Percentiles rank a stretch among this genome's conserved stretches.
These are phyloP conservation scores for Acanthamoeba quina DNA, from an alignment of 208 protist species.

Conservation along the genomic window DNA sequence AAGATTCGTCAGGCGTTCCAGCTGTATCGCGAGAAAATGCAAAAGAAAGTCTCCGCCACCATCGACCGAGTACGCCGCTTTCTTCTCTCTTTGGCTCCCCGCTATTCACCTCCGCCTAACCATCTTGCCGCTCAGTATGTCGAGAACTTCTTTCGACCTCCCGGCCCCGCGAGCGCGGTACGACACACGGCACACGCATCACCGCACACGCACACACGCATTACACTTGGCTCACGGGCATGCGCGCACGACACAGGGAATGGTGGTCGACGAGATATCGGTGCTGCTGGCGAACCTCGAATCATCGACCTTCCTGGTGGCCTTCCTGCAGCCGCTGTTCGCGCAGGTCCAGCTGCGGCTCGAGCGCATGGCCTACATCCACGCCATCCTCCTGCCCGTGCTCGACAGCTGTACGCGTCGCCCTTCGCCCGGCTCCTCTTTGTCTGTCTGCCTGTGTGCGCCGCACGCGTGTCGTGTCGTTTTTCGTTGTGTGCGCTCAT, in stretches of 20 bases:
- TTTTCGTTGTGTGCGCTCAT: no score
- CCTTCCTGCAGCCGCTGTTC: conserved; percentile 41
- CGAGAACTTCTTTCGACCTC: neutral
- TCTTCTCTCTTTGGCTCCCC: neutral
- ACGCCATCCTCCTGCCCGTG: conserved; percentile 46
- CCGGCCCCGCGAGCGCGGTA: neutral
- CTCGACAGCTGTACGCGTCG: conserved; percentile 48
- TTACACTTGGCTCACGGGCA: neutral
- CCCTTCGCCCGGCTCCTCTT: neutral
- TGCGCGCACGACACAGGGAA: neutral
- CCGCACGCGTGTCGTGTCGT: neutral
- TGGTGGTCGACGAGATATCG: conserved; percentile 41
- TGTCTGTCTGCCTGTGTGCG: neutral
- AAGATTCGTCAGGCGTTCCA: conserved; percentile 69
- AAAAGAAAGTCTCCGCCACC: neutral
- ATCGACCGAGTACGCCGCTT: conserved; percentile 29
- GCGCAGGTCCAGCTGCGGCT: neutral
- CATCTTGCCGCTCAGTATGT: neutral
- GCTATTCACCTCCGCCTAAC: neutral
- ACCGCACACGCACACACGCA: neutral
- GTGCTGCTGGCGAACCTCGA: neutral
- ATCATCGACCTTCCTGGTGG: neutral
- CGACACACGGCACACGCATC: neutral
- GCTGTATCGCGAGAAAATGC: conserved; percentile 55
- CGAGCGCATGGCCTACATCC: conserved; percentile 66